phyloP scores from a whole-genome alignment of 108 stramenopile genomes.

The Conticribra weissflogii region DNA sequence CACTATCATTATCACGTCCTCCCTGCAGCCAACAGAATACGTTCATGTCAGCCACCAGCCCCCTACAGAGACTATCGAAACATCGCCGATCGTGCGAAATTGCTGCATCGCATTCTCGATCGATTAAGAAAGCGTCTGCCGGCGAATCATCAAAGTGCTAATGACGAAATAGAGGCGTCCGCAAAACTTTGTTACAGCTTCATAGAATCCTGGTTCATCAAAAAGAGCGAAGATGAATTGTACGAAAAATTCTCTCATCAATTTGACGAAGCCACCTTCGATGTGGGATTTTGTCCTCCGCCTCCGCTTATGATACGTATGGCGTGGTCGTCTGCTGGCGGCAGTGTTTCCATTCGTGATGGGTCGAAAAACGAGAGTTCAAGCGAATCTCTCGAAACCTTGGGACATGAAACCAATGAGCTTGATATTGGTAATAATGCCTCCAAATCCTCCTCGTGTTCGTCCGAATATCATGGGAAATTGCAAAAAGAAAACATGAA shows the following conservation, averaged over 20 bases:
- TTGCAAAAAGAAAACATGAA: conserved; percentile 63
- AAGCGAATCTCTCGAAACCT: conserved; percentile 9
- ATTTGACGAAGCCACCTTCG: conserved; percentile 29
- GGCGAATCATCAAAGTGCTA: not conserved
- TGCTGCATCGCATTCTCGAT: conserved; percentile 22
- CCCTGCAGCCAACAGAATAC: conserved; percentile 20
- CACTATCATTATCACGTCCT: conserved; percentile 26
- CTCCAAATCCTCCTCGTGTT: not conserved
- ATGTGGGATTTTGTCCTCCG: conserved; percentile 32
- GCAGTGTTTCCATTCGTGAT: conserved; percentile 2
- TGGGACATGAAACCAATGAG: conserved; percentile 1
- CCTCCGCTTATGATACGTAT: conserved; percentile 21
- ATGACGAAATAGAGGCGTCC: not conserved
- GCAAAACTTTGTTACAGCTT: conserved; percentile 31
- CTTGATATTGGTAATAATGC: not conserved
- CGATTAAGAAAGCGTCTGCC: conserved; percentile 12
- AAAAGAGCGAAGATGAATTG: conserved; percentile 2
- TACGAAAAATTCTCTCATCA: conserved; percentile 37
- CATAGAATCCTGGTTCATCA: conserved; percentile 44
- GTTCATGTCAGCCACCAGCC: conserved; percentile 5
- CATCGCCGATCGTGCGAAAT: conserved; percentile 16
- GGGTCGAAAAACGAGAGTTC: conserved; percentile 16
- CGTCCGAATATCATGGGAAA: not conserved
- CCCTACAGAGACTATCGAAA: conserved; percentile 35
- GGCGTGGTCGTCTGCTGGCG: conserved; percentile 15